Base-by-base conservation (phyloP, 106 monocot genomes). In the Dioscorea dumetorum region DNA sequence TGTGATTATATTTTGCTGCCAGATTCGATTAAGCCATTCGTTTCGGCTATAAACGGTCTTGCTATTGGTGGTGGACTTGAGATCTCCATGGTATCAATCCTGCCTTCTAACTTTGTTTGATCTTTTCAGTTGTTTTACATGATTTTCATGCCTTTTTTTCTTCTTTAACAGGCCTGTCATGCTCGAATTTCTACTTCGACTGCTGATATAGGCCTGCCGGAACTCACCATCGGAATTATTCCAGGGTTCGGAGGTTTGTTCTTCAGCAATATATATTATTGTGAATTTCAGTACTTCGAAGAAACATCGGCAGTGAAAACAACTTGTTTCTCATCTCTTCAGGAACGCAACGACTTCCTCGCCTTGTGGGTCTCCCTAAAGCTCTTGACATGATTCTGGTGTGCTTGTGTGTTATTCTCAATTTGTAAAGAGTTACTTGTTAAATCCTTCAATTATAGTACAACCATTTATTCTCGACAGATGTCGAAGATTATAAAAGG, bases 371-470 rank as follows among this genome's bases (percentile, higher is more conserved):
- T 50, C 90, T 94, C 23, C 22, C 84, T 65, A 94, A 94, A 82
- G 76, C 87, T 76, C 90, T 94, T 77, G 94, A 94, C 77, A 94
- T 94, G 87, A 84, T 94, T 64, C 67, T 94, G 77, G 94, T 94
- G 21, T 35, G 19, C 72, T 15, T 22, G 17, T 19, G 22, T 19
- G 16, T 59, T 57, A 32, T 49, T 50, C 5, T 8, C 59, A 24
- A 34, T 58, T 34, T 60, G 60, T 7, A 50, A 22, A 20, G 52
- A 52, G 64, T 49, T 57, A 70, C 8, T 28, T 6, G 33, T 52
- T 2, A 68, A 54, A 15, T 54, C 56, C 67, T 54, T 28, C 14
- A 60, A 19, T 14, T 33, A 49, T 13, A 22, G 0, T 15, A 12
- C 34, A 15, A 12, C n/a, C 64, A 35, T 50, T 12, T 63, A 16